Base-by-base conservation (phyloP, 2,329 filamentous ascomycete species). In the Knoxdaviesia proteae region DNA sequence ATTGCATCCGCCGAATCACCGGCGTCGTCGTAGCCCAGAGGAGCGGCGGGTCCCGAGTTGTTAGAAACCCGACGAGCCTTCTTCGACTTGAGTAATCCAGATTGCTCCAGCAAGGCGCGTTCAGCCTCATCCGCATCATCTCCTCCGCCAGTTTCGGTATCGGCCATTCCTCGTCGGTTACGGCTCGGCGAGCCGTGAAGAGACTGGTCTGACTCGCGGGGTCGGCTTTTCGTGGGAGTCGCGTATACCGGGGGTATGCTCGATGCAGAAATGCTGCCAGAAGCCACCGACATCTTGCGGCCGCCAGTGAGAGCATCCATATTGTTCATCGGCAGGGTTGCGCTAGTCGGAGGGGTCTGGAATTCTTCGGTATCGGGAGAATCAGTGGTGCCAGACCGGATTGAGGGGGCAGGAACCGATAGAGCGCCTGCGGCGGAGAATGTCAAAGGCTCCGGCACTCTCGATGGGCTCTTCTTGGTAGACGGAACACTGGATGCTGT, bases 121-220 rank as follows among this genome's bases (percentile, higher is more conserved):
- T 86, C 81, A 6, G 68, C 69, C 4, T 77, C 77, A 52, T 83
- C 79, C 31, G 71, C 64, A 34, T 71, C 69, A 31, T 65, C 54
- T 41, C 61, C 20, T 52, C 20, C 20, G 20, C 20, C 20, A 20
- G 20, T 20, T 3, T 20, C 20, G 20, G 20, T 20, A 20, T 10
- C 59, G 54, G 6, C 61, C 54, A 7, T 58, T 55, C n/a, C 20
- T 3, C 20, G 20, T 20, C 20, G 20, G 20, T 20, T 20, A 20
- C 20, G 20, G 20, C 20, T 20, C 20, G 20, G 20, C 20, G 20
- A 20, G 54, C 54, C 2, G 52, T 47, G 11, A 56, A 52, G 11
- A 31, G 44, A 39, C 34, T 46, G 44, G 33, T 37, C 36, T 30
- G 42, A 35, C 62, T 65, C 0, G 64, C 67, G 3, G 64, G 52